phyloP scores from a whole-genome alignment of 495 filamentous ascomycete species.

The Podospora didyma region DNA sequence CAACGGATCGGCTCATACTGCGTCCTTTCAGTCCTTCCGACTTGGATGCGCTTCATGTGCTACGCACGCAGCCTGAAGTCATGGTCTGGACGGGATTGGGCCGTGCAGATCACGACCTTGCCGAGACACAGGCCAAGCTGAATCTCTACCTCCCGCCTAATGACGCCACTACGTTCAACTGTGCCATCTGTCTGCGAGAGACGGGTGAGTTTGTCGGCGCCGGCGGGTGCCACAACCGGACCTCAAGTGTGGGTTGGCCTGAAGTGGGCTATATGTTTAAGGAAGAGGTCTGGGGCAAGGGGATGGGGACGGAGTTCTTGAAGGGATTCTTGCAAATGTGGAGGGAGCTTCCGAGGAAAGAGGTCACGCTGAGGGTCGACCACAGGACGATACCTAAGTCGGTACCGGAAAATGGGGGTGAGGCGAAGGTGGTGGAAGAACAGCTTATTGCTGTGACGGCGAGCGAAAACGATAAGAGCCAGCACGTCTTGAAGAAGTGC shows the following conservation, averaged over 20 bases:
- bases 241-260: conserved; percentile 35
- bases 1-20: conserved; percentile 42
- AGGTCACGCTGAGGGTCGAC: conserved; percentile 25
- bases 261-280: conserved; percentile 48
- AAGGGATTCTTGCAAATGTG: conserved; percentile 34
- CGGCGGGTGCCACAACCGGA: conserved; percentile 29
- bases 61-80: conserved; percentile 48
- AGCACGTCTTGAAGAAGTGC: conserved; percentile 34
- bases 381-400: conserved; percentile 13
- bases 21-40: conserved; percentile 38
- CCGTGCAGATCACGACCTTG: conserved; percentile 30
- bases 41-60: conserved; percentile 28
- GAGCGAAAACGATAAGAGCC: conserved; percentile 28
- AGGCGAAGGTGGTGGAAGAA: conserved; percentile 18
- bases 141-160: conserved; percentile 28
- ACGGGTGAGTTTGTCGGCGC: conserved; percentile 37
- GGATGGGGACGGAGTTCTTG: conserved; percentile 45
- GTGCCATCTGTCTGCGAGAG: conserved; percentile 33
- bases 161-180: conserved; percentile 32
- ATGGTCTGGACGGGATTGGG: conserved; percentile 44
- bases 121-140: conserved; percentile 29
- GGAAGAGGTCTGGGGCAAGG: conserved; percentile 41
- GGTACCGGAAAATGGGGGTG: conserved; percentile 9
- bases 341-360: conserved; percentile 34
- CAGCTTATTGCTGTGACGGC: conserved; percentile 35